Percentiles rank a stretch among this genome's conserved stretches.
Conservation (phyloP, 805 yeast species). For the Starmerella potacharoeniae region DNA sequence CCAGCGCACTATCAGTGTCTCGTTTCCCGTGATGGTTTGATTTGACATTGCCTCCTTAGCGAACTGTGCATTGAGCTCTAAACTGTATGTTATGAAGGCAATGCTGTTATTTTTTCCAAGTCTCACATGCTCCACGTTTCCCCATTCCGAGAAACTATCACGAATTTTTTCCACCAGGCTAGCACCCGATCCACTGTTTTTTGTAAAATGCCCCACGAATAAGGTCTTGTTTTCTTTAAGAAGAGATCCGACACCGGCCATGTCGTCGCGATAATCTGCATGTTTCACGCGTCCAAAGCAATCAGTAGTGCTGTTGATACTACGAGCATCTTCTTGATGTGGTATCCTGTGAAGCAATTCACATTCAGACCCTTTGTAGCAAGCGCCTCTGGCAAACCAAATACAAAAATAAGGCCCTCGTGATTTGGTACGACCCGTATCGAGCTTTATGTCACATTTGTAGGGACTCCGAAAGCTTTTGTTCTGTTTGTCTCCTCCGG, state of each 20-base stretch:
- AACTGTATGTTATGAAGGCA: conserved; percentile 63
- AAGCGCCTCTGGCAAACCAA: conserved; percentile 81
- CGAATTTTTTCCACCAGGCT: conserved; percentile 34
- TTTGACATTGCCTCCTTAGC: conserved; percentile 91
- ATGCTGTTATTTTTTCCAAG: conserved; percentile 52
- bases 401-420: conserved; percentile 51
- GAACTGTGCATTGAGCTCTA: conserved; percentile 75
- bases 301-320: conserved; percentile 53
- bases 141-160: conserved; percentile 59
- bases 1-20: conserved; percentile 67
- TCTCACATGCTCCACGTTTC: conserved; percentile 56
- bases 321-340: conserved; percentile 36
- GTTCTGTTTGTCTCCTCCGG: conserved; percentile 49
- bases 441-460: conserved; percentile 47
- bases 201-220: conserved; percentile 49
- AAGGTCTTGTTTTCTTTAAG: conserved; percentile 57
- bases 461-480: conserved; percentile 39
- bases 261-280: conserved; percentile 73
- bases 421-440: conserved; percentile 60
- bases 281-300: conserved; percentile 90
- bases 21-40: conserved; percentile 60
- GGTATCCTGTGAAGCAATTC: conserved; percentile 73
- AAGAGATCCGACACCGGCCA: conserved; percentile 88
- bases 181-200: conserved; percentile 25
- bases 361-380: conserved; percentile 68